Evolutionary conservation across 2,329 filamentous ascomycete species (phyloP).

Genomic region (Neoarthrinium moseri): DNA sequence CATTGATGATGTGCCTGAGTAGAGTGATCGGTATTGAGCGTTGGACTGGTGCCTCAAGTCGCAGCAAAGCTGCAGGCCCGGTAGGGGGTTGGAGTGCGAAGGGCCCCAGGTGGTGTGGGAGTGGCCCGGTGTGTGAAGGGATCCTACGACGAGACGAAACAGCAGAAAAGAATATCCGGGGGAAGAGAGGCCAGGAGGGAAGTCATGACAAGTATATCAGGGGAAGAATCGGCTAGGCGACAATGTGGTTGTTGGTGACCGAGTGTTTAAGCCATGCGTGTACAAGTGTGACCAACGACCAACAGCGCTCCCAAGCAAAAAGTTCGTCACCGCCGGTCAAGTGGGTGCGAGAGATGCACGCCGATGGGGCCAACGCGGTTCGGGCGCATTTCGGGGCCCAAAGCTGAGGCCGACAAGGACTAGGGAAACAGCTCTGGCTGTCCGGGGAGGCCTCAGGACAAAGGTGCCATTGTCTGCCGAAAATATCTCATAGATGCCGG

Average conservation of each 20-base stretch:
- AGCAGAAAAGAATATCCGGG: neutral
- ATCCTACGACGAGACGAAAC: no score
- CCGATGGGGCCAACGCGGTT: slow-evolving; percentile 6
- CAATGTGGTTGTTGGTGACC: slow-evolving; percentile 1
- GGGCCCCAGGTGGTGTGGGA: no score
- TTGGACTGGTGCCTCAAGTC: neutral
- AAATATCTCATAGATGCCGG: slow-evolving; percentile 6
- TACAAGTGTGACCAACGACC: slow-evolving; percentile 4
- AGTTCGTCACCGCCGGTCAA: slow-evolving; percentile 10
- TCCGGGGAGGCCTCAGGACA: slow-evolving; percentile 4
- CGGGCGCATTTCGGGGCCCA: slow-evolving; percentile 10
- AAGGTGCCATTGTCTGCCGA: neutral
- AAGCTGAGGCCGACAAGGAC: neutral
- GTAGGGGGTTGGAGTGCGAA: no score
- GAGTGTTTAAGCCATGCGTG: no score
- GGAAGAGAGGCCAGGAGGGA: no score
- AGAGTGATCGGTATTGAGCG: no score
- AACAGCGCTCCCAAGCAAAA: neutral
- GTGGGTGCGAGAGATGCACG: slow-evolving; percentile 5
- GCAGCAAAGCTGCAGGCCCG: neutral
- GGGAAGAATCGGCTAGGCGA: neutral
- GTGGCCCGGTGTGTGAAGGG: no score
- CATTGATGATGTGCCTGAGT: no score
- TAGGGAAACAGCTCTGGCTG: neutral
- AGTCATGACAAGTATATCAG: slow-evolving; percentile 5